Percentiles rank a stretch among this genome's conserved stretches.
Conservation (phyloP, 2,329 filamentous ascomycete genomes). For the Epichloe glyceriae region DNA sequence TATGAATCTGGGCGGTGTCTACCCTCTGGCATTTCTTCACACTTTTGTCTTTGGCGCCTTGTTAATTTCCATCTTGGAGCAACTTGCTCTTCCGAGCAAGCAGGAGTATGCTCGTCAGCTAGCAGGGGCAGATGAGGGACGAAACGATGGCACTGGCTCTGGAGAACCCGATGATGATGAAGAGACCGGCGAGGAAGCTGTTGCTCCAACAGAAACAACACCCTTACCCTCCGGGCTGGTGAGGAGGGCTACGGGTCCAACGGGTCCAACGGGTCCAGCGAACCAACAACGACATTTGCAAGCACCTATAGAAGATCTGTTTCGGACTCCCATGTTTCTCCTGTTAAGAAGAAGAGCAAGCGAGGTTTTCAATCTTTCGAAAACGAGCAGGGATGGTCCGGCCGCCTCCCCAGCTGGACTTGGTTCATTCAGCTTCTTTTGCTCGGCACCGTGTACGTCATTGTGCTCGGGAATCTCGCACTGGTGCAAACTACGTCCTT, state of each 20-base stretch:
- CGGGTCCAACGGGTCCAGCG: slow-evolving; percentile 18
- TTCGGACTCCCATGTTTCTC: slow-evolving; percentile 12
- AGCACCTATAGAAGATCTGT: slow-evolving; percentile 41
- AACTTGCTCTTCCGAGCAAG: slow-evolving; percentile 64
- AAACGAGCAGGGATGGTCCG: slow-evolving; percentile 77
- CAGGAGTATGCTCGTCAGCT: slow-evolving; percentile 51
- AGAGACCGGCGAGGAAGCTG: slow-evolving; percentile 13
- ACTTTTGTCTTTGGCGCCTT: slow-evolving; percentile 61
- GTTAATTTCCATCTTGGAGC: slow-evolving; percentile 63
- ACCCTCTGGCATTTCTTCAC: slow-evolving; percentile 71
- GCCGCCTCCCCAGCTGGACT: slow-evolving; percentile 63
- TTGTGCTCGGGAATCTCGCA: slow-evolving; percentile 63
- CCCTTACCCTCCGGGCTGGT: slow-evolving; percentile 39
- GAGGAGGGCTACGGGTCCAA: slow-evolving; percentile 23
- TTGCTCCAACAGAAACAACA: slow-evolving; percentile 37
- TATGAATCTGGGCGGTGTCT: slow-evolving; percentile 59
- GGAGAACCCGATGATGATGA: background rate
- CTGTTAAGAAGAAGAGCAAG: slow-evolving; percentile 9
- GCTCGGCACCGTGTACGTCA: slow-evolving; percentile 63
- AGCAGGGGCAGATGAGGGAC: slow-evolving; percentile 34
- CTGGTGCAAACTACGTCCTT: slow-evolving; percentile 60
- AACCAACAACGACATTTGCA: slow-evolving; percentile 36
- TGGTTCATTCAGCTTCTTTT: slow-evolving; percentile 83
- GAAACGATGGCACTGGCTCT: slow-evolving; percentile 21
- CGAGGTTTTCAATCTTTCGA: slow-evolving; percentile 36